A percentile compares a stretch with the other conserved stretches of the same genome.
phyloP scores from a whole-genome alignment of 2,329 filamentous ascomycete species.

The Pseudogymnoascus sp. region DNA sequence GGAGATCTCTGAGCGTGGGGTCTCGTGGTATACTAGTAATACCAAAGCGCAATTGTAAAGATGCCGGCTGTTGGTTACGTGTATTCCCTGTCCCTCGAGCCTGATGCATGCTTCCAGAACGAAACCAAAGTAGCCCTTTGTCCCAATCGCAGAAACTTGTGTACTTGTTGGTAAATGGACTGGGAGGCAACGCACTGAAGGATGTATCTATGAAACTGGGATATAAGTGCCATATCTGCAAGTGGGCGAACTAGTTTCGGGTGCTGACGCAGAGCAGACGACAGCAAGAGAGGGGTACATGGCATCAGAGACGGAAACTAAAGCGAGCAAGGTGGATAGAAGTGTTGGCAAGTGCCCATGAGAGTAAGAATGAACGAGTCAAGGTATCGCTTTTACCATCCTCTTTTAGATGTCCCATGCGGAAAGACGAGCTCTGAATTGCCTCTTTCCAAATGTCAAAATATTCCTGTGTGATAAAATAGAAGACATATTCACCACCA shows the following conservation, averaged over 20 bases:
- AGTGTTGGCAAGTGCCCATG: neutral
- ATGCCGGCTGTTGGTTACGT: neutral
- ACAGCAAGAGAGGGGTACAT: neutral
- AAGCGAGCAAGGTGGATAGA: neutral
- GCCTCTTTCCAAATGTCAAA: neutral
- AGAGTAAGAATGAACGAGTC: neutral
- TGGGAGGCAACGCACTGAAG: neutral
- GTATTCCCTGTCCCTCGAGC: neutral
- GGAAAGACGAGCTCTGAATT: neutral
- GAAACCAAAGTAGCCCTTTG: neutral
- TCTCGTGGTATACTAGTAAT: conserved; percentile 2
- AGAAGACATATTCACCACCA: neutral
- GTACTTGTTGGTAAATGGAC: neutral
- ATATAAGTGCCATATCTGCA: neutral
- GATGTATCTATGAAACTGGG: neutral
- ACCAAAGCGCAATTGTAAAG: conserved; percentile 2
- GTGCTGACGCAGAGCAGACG: neutral
- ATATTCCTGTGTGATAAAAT: neutral
- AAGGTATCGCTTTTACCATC: neutral
- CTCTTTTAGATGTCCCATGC: neutral
- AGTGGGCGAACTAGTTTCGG: neutral
- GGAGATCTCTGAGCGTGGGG: neutral
- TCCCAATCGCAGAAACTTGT: neutral
- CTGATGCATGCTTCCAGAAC: neutral
- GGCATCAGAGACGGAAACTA: neutral